Evolutionary conservation across 306 rosid genomes (phyloP).

Genomic region (Sphenostylis stenocarpa): DNA sequence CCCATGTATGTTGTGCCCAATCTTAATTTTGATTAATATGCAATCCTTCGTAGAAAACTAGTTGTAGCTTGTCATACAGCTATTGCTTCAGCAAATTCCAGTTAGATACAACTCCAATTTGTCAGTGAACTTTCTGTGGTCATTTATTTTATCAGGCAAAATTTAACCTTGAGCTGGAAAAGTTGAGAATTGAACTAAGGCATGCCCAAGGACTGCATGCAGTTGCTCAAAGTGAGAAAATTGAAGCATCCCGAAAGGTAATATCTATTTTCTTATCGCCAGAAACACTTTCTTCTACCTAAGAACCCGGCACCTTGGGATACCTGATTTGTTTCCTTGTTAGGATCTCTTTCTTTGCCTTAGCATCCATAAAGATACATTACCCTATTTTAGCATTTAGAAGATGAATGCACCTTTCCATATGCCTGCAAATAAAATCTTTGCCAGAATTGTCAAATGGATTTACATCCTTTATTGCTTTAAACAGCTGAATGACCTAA

Average conservation of each 20-base stretch:
- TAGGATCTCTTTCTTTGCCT: neutral
- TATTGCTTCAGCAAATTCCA: conserved; percentile 13
- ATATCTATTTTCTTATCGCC: conserved; percentile 17
- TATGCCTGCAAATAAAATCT: conserved; percentile 10
- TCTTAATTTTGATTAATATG: neutral
- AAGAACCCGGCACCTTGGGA: neutral
- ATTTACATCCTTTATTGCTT: conserved; percentile 36
- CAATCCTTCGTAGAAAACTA: neutral
- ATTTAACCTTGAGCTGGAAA: conserved; percentile 76
- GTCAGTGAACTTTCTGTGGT: conserved; percentile 11
- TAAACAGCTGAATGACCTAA: conserved; percentile 63
- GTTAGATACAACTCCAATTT: neutral
- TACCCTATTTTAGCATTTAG: neutral
- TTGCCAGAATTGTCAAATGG: conserved; percentile 12
- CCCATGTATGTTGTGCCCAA: neutral
- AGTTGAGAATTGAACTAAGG: conserved; percentile 82
- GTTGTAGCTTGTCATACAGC: neutral
- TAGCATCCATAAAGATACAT: neutral
- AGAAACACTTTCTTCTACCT: conserved; percentile 19
- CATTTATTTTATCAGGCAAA: conserved; percentile 54
- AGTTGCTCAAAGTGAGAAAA: conserved; percentile 71
- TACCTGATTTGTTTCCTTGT: neutral
- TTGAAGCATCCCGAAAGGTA: conserved; percentile 80
- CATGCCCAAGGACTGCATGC: conserved; percentile 89
- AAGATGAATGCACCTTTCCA: neutral